Evolutionary conservation across 208 protist species (phyloP), one percentile per base, ranked within the genome.

Genomic region (Tritrichomonas foetus): DNA sequence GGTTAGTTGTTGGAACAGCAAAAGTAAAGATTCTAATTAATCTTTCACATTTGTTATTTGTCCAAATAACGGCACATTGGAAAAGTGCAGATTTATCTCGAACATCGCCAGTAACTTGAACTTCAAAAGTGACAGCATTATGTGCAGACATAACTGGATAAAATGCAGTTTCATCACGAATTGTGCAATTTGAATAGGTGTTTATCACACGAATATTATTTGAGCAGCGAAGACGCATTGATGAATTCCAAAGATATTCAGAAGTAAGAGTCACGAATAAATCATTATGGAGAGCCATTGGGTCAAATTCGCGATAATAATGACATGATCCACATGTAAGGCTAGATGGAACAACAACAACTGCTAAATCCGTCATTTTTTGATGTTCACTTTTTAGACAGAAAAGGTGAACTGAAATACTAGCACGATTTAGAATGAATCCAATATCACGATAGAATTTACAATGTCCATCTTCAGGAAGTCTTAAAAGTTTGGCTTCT

Each of bases 11-110:
- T 39, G 39, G 39, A 50, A 89, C 39, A 39, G 33, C 78, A 20
- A 89, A 89, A 39, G 78, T 89, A 36, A 89, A 89, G 11, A 89
- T 89, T 33, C 78, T 25, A 27, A 89, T 89, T 33, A 53, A 33
- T 61, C 78, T 27, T 16, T 53, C 3, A 8, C 41, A 14, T 1
- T 89, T 50, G 9, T 53, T 39, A 14, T 25, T 89, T 8, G 78
- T 89, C 78, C 78, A 89, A 57, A 89, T 20, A 16, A 57, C 27
- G n/a, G 78, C 78, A 5, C 27, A 11, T 50, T 89, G 78, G 47
- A 89, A 89, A 3, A 89, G 5, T 20, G 47, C 78, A 14, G 8
- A 1, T 39, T 53, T 25, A 41, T 2, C 53, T 53, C 13, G 33
- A 27, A 89, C 8, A 11, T 44, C 16, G 20, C 41, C n/a, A 8